These are phyloP conservation scores for Closterium sp. DNA, from an alignment of 139 green algal genomes.

Conservation along the genomic window DNA sequence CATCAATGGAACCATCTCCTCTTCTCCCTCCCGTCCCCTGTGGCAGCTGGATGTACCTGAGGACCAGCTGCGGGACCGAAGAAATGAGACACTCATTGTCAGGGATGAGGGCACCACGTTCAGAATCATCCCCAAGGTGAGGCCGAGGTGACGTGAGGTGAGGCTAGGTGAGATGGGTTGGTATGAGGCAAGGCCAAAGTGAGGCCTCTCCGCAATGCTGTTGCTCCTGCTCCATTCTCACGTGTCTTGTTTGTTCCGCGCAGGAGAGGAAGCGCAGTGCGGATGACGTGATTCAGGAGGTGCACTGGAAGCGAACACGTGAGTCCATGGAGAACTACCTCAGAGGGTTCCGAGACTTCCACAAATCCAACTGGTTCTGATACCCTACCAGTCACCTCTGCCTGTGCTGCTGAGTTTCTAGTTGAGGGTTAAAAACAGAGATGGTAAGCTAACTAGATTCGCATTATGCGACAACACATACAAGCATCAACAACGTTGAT, in stretches of 20 bases:
- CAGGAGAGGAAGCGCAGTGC: constrained; percentile 25
- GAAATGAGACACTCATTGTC: constrained; percentile 11
- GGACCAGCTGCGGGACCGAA: background rate
- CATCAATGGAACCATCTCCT: too few species aligned
- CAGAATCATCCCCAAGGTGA: constrained; percentile 27
- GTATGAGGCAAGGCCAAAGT: too few species aligned
- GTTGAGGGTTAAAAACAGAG: too few species aligned
- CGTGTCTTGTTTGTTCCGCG: background rate
- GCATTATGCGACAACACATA: background rate
- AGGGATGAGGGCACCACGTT: constrained; percentile 24
- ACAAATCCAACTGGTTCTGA: constrained; percentile 45
- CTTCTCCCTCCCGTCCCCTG: background rate
- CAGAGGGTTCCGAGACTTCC: constrained; percentile 29
- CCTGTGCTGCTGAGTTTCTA: too few species aligned
- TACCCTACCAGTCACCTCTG: too few species aligned
- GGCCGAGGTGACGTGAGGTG: too few species aligned
- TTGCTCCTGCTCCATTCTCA: too few species aligned
- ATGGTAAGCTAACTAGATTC: too few species aligned
- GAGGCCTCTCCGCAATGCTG: background rate
- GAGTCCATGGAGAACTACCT: constrained; percentile 34
- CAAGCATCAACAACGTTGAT: background rate
- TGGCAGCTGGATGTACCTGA: constrained; percentile 8
- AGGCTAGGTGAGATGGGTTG: background rate
- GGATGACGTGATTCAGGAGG: constrained; percentile 32
- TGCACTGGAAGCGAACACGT: constrained; percentile 28